A percentile compares a stretch with the other conserved stretches of the same genome.
phyloP scores from a whole-genome alignment of 129 eudicot species.

The Cynara cardunculus region DNA sequence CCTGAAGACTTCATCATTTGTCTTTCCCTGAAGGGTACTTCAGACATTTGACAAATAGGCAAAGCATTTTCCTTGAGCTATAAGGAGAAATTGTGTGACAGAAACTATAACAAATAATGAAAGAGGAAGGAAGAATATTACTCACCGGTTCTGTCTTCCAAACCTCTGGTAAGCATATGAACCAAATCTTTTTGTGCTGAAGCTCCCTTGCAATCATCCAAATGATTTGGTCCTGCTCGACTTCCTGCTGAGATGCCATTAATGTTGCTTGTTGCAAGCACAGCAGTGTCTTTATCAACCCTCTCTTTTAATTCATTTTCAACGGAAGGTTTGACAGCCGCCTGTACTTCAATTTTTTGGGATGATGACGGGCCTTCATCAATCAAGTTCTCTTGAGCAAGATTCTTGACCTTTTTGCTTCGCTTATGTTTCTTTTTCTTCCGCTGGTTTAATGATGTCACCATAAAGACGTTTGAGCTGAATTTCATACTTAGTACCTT shows the following conservation, averaged over 20 bases:
- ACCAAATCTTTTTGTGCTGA: slow-evolving; percentile 34
- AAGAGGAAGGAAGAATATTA: background rate
- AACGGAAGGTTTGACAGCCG: slow-evolving; percentile 14
- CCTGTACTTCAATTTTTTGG: slow-evolving; percentile 24
- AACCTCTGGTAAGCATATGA: slow-evolving; percentile 62
- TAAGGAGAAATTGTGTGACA: background rate
- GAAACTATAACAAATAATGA: background rate
- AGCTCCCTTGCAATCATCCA: background rate
- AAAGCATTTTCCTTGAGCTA: too few species aligned
- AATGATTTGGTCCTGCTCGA: slow-evolving; percentile 8
- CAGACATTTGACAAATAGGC: too few species aligned
- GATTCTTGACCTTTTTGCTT: slow-evolving; percentile 20
- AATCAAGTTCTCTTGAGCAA: slow-evolving; percentile 18
- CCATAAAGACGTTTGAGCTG: slow-evolving; percentile 53
- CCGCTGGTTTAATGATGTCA: slow-evolving; percentile 37
- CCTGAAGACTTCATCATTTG: too few species aligned
- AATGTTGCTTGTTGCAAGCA: slow-evolving; percentile 26
- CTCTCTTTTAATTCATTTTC: slow-evolving; percentile 36
- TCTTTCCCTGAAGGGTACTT: too few species aligned
- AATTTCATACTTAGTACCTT: slow-evolving; percentile 41
- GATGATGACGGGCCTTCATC: slow-evolving; percentile 49
- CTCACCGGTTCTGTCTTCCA: slow-evolving; percentile 62
- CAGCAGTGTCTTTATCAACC: slow-evolving; percentile 32
- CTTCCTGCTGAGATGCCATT: slow-evolving; percentile 15
- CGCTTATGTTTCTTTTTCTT: slow-evolving; percentile 56